These are phyloP conservation scores for Phylloporus sp. DNA, from an alignment of 768 basidiomycete genomes.

Conservation along the genomic window DNA sequence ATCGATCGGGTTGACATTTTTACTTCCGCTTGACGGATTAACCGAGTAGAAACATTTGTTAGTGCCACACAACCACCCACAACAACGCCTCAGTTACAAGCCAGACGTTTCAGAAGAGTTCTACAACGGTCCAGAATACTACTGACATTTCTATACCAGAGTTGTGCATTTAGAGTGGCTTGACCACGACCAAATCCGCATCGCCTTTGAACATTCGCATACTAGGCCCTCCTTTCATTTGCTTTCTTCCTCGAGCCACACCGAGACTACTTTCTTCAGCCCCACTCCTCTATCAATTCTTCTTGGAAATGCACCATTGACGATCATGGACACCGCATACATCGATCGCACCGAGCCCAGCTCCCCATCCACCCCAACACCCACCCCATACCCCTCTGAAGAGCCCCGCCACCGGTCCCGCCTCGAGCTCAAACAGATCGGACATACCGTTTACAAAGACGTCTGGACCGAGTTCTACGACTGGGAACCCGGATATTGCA, in stretches of 20 bases:
- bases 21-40: not conserved
- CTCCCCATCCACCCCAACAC: conserved; percentile 5
- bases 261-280: not conserved
- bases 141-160: not conserved
- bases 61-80: not conserved
- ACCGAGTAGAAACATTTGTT: not conserved
- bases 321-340: conserved; percentile 8
- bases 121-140: not conserved
- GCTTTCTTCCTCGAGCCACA: not conserved
- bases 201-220: not conserved
- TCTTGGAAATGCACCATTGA: no score
- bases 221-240: not conserved
- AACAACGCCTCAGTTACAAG: no score
- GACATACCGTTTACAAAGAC: conserved; percentile 29
- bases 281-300: not conserved
- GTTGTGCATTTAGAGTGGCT: no score
- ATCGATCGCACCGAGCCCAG: conserved; percentile 25
- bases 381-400: not conserved
- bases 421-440: conserved; percentile 21
- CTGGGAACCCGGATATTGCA: conserved; percentile 38
- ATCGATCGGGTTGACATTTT: not conserved
- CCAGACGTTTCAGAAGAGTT: no score
- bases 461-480: conserved; percentile 46
- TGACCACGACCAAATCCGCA: no score
- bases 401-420: not conserved